Evolutionary conservation across 106 monocot species (phyloP).

Genomic region (Acorus calamus): DNA sequence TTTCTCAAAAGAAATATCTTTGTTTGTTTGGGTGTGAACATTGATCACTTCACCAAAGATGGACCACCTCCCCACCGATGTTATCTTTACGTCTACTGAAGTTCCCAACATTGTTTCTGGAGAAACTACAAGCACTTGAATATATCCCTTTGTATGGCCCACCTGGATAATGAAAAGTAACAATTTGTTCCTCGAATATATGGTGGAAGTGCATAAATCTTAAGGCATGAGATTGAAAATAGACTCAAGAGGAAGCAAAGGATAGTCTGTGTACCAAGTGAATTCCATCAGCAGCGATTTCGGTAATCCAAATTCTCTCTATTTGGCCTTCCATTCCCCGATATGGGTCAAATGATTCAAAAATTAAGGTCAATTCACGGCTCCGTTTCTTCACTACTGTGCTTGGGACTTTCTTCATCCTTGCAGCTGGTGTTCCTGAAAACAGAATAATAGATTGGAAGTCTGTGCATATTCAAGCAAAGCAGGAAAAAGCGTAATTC

Average conservation of each 20-base stretch:
- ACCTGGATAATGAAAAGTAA: slow-evolving; percentile 34
- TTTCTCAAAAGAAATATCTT: not conserved
- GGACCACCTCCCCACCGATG: slow-evolving; percentile 84
- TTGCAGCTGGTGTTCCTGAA: slow-evolving; percentile 94
- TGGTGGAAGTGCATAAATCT: too few relatives aligned
- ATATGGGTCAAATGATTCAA: slow-evolving; percentile 93
- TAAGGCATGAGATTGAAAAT: not conserved
- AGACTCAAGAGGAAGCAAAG: not conserved
- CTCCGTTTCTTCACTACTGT: slow-evolving; percentile 79
- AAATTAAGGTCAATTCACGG: slow-evolving; percentile 80
- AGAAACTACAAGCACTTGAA: slow-evolving; percentile 85
- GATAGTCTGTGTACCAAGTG: slow-evolving; percentile 47
- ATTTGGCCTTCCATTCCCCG: slow-evolving; percentile 67
- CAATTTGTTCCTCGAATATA: too few relatives aligned
- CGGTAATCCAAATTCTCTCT: slow-evolving; percentile 93
- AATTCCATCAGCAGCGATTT: slow-evolving; percentile 88
- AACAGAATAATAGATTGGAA: not conserved
- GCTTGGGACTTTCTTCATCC: slow-evolving; percentile 98
- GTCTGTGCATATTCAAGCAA: too few relatives aligned
- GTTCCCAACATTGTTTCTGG: slow-evolving; percentile 74
- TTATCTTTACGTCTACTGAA: slow-evolving; percentile 56
- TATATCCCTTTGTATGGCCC: slow-evolving; percentile 92
- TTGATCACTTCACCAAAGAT: slow-evolving; percentile 84
- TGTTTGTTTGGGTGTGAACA: slow-evolving; percentile 3
- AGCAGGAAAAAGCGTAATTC: too few relatives aligned